Evolutionary conservation across 805 yeast genomes (phyloP).

Genomic region (Starmerella asiatica): DNA sequence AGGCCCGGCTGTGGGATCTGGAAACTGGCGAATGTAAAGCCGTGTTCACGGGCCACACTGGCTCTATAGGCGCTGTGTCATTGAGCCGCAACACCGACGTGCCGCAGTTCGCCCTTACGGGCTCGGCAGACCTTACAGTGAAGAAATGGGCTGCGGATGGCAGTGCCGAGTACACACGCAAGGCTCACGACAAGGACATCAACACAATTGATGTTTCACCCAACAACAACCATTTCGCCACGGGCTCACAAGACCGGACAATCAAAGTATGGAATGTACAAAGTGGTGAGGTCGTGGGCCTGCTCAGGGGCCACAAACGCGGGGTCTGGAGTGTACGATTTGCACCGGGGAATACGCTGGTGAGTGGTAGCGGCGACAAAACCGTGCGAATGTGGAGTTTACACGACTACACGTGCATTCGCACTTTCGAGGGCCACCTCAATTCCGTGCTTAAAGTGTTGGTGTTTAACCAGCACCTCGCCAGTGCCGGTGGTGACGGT

Average conservation of each 20-base stretch:
- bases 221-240: conserved; percentile 73
- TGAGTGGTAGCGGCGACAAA: conserved; percentile 89
- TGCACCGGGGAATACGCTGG: conserved; percentile 53
- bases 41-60: conserved; percentile 71
- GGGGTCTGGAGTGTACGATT: conserved; percentile 89
- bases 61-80: conserved; percentile 70
- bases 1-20: conserved; percentile 70
- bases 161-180: conserved; percentile 69
- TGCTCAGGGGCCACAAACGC: conserved; percentile 79
- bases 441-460: conserved; percentile 77
- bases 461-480: conserved; percentile 45
- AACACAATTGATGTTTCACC: conserved; percentile 85
- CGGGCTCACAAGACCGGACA: conserved; percentile 88
- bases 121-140: conserved; percentile 70
- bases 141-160: conserved; percentile 61
- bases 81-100: conserved; percentile 37
- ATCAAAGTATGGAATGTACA: conserved; percentile 80
- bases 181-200: conserved; percentile 95
- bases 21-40: conserved; percentile 37
- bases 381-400: conserved; percentile 82
- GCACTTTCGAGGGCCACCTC: conserved; percentile 88
- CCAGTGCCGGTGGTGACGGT: conserved; percentile 84
- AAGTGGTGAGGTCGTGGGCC: conserved; percentile 75
- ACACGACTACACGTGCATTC: conserved; percentile 56
- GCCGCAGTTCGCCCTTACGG: conserved; percentile 69